These are phyloP conservation scores for Daedaleopsis nitida DNA, from an alignment of 768 basidiomycete genomes.

Conservation along the genomic window DNA sequence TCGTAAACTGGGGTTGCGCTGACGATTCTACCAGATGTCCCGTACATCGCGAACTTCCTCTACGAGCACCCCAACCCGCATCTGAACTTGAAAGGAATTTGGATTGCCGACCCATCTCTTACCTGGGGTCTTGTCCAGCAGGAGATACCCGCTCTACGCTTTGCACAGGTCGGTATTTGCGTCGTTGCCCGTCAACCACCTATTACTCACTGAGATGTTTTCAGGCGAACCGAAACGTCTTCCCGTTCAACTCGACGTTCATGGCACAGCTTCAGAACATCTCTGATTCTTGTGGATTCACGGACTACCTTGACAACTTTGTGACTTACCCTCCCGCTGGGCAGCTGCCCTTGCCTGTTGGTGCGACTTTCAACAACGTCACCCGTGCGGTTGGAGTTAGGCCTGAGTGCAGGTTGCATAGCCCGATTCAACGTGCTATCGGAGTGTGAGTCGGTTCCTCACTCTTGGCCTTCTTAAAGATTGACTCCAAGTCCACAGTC, in stretches of 20 bases:
- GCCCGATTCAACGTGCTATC: conserved; percentile 50
- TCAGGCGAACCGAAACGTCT: conserved; percentile 57
- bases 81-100: conserved; percentile 66
- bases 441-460: conserved; percentile 39
- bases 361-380: conserved; percentile 28
- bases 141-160: conserved; percentile 70
- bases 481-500: conserved; percentile 28
- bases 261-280: conserved; percentile 45
- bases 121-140: conserved; percentile 67
- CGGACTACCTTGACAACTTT: conserved; percentile 35
- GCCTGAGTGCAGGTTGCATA: conserved; percentile 47
- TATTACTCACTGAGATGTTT: neutral
- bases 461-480: conserved; percentile 1
- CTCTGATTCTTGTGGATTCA: conserved; percentile 36
- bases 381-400: conserved; percentile 31
- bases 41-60: conserved; percentile 74
- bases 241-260: conserved; percentile 58
- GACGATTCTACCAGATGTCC: conserved; percentile 48
- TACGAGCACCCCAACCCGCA: conserved; percentile 54
- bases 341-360: conserved; percentile 38
- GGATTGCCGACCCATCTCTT: conserved; percentile 61
- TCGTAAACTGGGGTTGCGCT: neutral
- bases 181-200: neutral
- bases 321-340: conserved; percentile 39
- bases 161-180: conserved; percentile 46